Base-by-base conservation (phyloP, 169 alveolate species). In the Plasmodium berghei region DNA sequence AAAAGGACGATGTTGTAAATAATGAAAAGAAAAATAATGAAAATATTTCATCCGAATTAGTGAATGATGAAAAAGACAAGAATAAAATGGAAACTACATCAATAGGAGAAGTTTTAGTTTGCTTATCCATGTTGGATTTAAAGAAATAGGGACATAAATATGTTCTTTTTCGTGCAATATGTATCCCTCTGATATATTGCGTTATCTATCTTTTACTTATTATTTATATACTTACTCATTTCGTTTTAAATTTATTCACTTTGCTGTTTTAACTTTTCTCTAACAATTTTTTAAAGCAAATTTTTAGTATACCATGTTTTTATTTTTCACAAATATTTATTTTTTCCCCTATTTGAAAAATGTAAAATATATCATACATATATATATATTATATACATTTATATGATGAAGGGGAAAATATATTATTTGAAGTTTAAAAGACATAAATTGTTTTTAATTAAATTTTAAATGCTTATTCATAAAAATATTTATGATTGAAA, bases 81-180 rank as follows among this genome's bases (percentile, higher is more conserved):
- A 24, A 59, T 20, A 24, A 18, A 28, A 28, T 72, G 26, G 91
- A 70, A 34, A 66, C 70, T 56, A 85, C 91, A 4, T 69, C 91
- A 48, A 71, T 85, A 58, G 91, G 91, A 5, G 91, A 85, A 58
- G 66, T 85, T 28, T 52, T 85, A 64, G 91, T 85, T 24, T 85
- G 91, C 52, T 40, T 85, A 24, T 69, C 87, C 22, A 85, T 85
- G 91, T 14, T 85, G 22, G 71, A 85, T 49, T 70, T 85, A 63
- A 85, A 85, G 49, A 40, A 58, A 52, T 18, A 59, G 72, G 2
- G 40, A 42, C 1, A 72, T 0, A 10, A 1, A 24, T 28, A 8
- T 6, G 26, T 40, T 20, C 34, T 22, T 24, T 12, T 45, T 24
- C 24, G 40, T 14, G 12, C 45, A 12, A 8, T 77, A 28, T 28